Base-by-base conservation (phyloP, 768 basidiomycete genomes). In the Cystoderma amianthinum region DNA sequence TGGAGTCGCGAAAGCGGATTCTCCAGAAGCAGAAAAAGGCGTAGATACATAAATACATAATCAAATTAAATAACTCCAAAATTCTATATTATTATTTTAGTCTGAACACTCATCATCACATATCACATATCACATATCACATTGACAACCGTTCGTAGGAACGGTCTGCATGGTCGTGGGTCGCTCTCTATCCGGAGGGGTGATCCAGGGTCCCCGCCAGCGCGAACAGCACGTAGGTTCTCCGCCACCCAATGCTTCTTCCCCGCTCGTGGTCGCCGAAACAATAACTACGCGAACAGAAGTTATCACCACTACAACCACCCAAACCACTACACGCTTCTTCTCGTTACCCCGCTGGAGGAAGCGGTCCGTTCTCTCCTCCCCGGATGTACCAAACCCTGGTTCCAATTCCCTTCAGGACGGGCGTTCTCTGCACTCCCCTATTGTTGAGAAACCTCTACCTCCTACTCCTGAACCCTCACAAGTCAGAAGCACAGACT, bases 261-360 rank as follows among this genome's bases (percentile, higher is more conserved):
- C 64, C 24, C 59, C 67, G 22, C 54, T 66, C 37, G 43, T 71
- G 18, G 52, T 72, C 23, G 53, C 71, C 36, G 70, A 69, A 53
- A 71, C 63, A 25, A 71, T 71, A 19, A 72, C 71, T 38, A 74
- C 71, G 19, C 70, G 65, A 20, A 74, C 71, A 16, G 63, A 66
- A 47, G 58, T 61, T 28, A 61, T 68, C n/a, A 66, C 69, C 6
- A 67, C 68, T 5, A 71, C 69, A 5, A 67, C 68, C 5, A 71
- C 71, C 10, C 63, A 66, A 38, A 69, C 71, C 10, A 64, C 74
- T 10, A 71, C 76, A 17, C 78, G 78, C 58, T 78, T 85, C 60
- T 78, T 85, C 58, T 79, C 82, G 17, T 59, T 81, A 18, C 78
- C 82, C 12, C 66, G 71, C 45, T 83, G 81, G 82, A 74, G 67